Percentiles rank a stretch among this genome's conserved stretches.
phyloP scores from a whole-genome alignment of 495 filamentous ascomycete genomes.

The Xylona heveae region DNA sequence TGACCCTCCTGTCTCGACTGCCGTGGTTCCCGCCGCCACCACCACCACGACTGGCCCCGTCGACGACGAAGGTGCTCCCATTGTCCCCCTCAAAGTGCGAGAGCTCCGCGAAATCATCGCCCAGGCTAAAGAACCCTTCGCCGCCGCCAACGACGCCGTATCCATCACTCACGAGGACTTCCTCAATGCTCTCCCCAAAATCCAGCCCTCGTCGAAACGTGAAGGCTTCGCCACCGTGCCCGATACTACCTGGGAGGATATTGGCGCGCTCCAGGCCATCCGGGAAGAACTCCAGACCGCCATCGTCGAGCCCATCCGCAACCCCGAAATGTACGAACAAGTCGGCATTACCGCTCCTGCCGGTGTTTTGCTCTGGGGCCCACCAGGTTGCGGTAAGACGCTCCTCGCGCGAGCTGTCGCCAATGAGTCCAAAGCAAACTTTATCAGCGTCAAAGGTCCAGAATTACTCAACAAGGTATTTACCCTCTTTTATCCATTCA shows the following conservation, averaged over 20 bases:
- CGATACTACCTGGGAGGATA: slow-evolving; percentile 88
- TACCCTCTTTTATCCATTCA: neutral
- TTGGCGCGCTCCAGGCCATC: slow-evolving; percentile 63
- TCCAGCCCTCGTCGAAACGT: slow-evolving; percentile 82
- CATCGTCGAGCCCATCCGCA: slow-evolving; percentile 81
- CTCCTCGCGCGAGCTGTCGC: slow-evolving; percentile 91
- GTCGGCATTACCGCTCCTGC: slow-evolving; percentile 79
- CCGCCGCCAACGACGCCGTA: slow-evolving; percentile 16
- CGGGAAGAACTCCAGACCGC: slow-evolving; percentile 68
- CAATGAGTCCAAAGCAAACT: slow-evolving; percentile 87
- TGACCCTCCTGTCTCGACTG: neutral
- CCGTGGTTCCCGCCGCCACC: neutral
- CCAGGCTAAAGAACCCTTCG: slow-evolving; percentile 26
- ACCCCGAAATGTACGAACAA: slow-evolving; percentile 55
- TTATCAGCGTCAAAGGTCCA: slow-evolving; percentile 94
- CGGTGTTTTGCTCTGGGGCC: slow-evolving; percentile 89
- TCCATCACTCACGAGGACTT: slow-evolving; percentile 44
- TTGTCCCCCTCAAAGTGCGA: slow-evolving; percentile 21
- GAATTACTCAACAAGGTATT: slow-evolving; percentile 65
- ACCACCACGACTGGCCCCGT: too few relatives aligned
- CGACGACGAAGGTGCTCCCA: slow-evolving; percentile 15
- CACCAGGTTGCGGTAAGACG: slow-evolving; percentile 92
- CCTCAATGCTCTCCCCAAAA: slow-evolving; percentile 53
- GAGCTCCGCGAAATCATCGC: slow-evolving; percentile 22
- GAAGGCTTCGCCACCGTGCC: slow-evolving; percentile 96